A percentile compares a stretch with the other conserved stretches of the same genome.
Evolutionary conservation across 257 asterid genomes (phyloP).

Genomic region (Rubia yunnanensis): DNA sequence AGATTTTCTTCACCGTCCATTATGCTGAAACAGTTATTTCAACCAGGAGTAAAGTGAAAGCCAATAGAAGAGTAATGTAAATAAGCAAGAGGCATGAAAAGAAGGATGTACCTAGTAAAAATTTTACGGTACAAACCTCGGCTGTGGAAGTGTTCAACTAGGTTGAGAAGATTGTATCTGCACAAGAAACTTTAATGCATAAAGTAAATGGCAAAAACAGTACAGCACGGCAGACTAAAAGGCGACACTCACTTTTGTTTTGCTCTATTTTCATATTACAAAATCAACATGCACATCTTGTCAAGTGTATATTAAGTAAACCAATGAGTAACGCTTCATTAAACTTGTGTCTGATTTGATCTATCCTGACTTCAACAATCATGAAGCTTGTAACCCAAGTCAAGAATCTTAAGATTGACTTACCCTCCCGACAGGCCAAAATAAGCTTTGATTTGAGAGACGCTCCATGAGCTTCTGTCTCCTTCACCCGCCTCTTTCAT

Average conservation of each 20-base stretch:
- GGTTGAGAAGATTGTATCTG: constrained; percentile 71
- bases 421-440: constrained; percentile 98
- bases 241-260: background rate
- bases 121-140: constrained; percentile 81
- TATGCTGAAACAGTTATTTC: constrained; percentile 39
- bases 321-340: background rate
- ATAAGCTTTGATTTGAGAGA: constrained; percentile 75
- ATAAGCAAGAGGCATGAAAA: background rate
- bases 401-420: constrained; percentile 16
- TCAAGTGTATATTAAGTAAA: too few relatives aligned
- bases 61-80: background rate
- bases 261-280: background rate
- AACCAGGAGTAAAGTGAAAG: constrained; percentile 1
- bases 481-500: constrained; percentile 71
- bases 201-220: background rate
- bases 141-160: constrained; percentile 67
- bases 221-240: background rate
- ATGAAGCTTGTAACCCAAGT: background rate
- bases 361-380: too few relatives aligned
- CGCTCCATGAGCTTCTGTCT: constrained; percentile 71
- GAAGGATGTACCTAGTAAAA: constrained; percentile 46
- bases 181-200: constrained; percentile 13
- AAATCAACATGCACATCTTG: too few relatives aligned
- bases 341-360: background rate
- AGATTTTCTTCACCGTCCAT: constrained; percentile 96